A percentile compares a stretch with the other conserved stretches of the same genome.
Evolutionary conservation across 768 basidiomycete genomes (phyloP).

Genomic region (Cystobasidium tubakii): DNA sequence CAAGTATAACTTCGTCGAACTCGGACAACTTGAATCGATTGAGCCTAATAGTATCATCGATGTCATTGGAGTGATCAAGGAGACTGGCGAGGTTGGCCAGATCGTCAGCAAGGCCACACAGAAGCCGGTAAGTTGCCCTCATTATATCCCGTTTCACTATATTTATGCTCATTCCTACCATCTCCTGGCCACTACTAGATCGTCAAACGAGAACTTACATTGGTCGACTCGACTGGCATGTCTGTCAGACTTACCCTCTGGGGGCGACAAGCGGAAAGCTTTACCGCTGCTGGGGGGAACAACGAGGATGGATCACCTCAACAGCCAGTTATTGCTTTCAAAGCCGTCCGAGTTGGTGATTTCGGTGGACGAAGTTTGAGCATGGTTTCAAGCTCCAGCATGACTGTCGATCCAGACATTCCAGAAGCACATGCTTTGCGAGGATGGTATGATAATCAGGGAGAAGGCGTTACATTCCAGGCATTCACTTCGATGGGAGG

Average conservation of each 20-base stretch:
- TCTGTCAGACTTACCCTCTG: conserved; percentile 82
- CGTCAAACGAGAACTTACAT: conserved; percentile 76
- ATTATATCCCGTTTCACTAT: neutral
- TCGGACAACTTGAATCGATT: conserved; percentile 60
- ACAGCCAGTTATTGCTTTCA: conserved; percentile 78
- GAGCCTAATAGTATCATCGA: conserved; percentile 76
- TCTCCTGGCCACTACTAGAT: conserved; percentile 54
- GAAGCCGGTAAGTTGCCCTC: conserved; percentile 56
- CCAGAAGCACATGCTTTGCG: conserved; percentile 75
- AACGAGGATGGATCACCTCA: conserved; percentile 49
- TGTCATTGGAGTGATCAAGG: conserved; percentile 79
- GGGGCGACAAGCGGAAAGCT: conserved; percentile 90
- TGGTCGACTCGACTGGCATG: conserved; percentile 76
- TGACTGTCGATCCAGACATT: conserved; percentile 86
- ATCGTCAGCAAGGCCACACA: conserved; percentile 70
- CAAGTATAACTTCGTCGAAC: conserved; percentile 71
- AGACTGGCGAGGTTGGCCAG: conserved; percentile 62
- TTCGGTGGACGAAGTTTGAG: conserved; percentile 82
- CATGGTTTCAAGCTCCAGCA: conserved; percentile 69
- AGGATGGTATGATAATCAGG: conserved; percentile 77
- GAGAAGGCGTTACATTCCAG: conserved; percentile 62
- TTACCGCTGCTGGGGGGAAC: conserved; percentile 50
- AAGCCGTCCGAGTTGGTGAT: conserved; percentile 86
- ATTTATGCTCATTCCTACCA: neutral
- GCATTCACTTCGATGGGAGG: conserved; percentile 58